A percentile compares a stretch with the other conserved stretches of the same genome.
Conservation (phyloP, 2,329 filamentous ascomycete genomes). For the Talaromyces verruculosus region DNA sequence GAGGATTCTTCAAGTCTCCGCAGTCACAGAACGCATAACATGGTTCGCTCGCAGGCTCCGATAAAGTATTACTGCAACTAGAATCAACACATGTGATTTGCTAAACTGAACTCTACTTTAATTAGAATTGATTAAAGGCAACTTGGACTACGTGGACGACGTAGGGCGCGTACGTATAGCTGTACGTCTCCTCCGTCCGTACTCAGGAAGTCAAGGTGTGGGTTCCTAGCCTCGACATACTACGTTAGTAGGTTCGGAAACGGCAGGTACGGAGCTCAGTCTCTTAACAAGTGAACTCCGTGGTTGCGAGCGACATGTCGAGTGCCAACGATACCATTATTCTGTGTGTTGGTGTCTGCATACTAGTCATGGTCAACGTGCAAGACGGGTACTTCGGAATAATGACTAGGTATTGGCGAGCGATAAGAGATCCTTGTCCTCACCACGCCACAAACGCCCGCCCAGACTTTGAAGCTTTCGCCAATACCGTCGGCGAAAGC, state of each 20-base stretch:
- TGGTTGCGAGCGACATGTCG: no score
- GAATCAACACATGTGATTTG: background rate
- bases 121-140: background rate
- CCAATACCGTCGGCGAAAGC: conserved; percentile 1
- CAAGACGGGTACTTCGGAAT: no score
- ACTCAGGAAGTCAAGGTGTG: background rate
- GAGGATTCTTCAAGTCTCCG: background rate
- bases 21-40: background rate
- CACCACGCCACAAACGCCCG: background rate
- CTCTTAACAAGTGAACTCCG: no score
- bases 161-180: background rate
- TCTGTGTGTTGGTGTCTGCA: no score
- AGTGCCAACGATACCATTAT: no score
- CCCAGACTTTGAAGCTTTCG: conserved; percentile 2
- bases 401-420: no score
- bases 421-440: no score
- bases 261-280: no score
- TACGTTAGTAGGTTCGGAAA: no score
- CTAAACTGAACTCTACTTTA: background rate
- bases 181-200: background rate
- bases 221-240: no score
- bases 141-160: background rate
- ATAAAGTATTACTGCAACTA: background rate
- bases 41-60: background rate
- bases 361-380: no score